These are phyloP conservation scores for Dactylonectria estremocensis DNA, from an alignment of 2,329 filamentous ascomycete genomes.

Conservation along the genomic window DNA sequence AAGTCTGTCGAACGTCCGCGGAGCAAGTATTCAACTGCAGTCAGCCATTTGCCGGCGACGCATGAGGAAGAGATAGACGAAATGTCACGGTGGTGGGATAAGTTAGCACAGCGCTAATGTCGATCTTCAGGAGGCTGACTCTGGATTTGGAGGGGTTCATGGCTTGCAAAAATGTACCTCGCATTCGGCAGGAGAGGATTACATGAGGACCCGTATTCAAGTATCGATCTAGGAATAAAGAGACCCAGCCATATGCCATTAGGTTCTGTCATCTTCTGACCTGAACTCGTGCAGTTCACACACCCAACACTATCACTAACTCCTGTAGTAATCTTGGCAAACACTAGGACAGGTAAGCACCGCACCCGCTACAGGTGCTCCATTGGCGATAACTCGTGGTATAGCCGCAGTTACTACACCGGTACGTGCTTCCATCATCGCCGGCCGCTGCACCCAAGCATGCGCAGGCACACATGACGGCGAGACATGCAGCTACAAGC, in stretches of 20 bases:
- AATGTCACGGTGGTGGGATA: constrained; percentile 16
- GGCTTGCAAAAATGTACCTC: constrained; percentile 4
- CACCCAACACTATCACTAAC: neutral
- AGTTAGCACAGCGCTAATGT: constrained; percentile 9
- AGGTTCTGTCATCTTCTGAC: neutral
- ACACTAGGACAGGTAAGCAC: neutral
- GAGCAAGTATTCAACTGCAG: constrained; percentile 11
- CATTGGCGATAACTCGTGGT: constrained; percentile 10
- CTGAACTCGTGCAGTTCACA: neutral
- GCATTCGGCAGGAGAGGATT: constrained; percentile 13
- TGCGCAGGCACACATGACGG: constrained; percentile 33
- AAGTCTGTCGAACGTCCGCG: constrained; percentile 1
- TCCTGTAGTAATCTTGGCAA: neutral
- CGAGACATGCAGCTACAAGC: constrained; percentile 26
- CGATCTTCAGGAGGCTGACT: constrained; percentile 3
- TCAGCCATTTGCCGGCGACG: constrained; percentile 3
- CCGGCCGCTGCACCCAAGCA: constrained; percentile 29
- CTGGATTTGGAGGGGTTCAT: constrained; percentile 9
- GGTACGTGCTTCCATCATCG: neutral
- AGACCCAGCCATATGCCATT: neutral
- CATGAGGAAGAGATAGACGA: constrained; percentile 6
- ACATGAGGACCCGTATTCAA: constrained; percentile 9
- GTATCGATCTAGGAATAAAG: constrained; percentile 12
- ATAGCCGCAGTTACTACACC: constrained; percentile 25
- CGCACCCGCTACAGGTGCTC: constrained; percentile 1